Evolutionary conservation across 1,139 yeast genomes (phyloP).

Genomic region (Meyerozyma sp.): DNA sequence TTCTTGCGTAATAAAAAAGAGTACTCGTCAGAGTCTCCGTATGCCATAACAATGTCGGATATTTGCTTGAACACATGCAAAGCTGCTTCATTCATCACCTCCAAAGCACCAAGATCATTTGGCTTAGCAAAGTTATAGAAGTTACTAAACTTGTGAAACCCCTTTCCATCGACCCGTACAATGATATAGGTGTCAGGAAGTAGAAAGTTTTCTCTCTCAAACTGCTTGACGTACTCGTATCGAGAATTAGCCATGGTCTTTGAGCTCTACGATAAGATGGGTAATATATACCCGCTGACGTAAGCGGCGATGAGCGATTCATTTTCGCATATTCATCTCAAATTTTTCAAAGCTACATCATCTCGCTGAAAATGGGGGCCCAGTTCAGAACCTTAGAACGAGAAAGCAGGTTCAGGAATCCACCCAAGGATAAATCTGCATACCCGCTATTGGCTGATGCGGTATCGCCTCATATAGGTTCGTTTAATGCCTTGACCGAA

Average conservation of each 20-base stretch:
- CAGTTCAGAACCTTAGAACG: constrained; percentile 83
- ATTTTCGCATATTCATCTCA: constrained; percentile 4
- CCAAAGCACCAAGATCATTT: constrained; percentile 71
- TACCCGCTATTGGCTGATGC: constrained; percentile 84
- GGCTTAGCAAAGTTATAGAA: constrained; percentile 78
- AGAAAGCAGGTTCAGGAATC: constrained; percentile 78
- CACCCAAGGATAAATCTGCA: constrained; percentile 81
- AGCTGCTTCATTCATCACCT: constrained; percentile 82
- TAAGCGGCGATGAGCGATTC: background rate
- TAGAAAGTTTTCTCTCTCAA: constrained; percentile 69
- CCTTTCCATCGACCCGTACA: constrained; percentile 88
- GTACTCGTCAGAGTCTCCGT: constrained; percentile 95
- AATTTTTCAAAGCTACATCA: constrained; percentile 4
- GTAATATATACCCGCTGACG: background rate
- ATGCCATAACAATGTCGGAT: constrained; percentile 75
- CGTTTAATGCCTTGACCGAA: constrained; percentile 90
- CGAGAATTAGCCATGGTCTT: constrained; percentile 67
- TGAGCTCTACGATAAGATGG: too few species aligned
- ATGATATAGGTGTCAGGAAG: constrained; percentile 80
- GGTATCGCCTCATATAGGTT: constrained; percentile 90
- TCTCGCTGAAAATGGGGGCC: constrained; percentile 28
- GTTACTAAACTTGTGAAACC: constrained; percentile 81
- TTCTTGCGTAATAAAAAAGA: constrained; percentile 65
- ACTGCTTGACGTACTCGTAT: constrained; percentile 78
- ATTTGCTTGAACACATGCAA: constrained; percentile 52